Base-by-base conservation (phyloP, 805 yeast species). In the Yarrowia sp. region DNA sequence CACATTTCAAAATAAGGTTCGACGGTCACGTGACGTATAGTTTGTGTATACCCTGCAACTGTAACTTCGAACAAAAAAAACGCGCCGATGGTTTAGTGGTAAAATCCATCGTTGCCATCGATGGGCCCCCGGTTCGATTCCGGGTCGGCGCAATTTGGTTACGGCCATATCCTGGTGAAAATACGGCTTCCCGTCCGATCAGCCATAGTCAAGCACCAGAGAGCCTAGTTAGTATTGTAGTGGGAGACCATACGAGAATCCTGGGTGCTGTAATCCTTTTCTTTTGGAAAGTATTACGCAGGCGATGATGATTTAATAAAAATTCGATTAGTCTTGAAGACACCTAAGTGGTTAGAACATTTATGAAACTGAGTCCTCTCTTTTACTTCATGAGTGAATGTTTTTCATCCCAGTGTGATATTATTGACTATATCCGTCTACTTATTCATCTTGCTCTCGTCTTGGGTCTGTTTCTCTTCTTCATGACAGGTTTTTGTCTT, bases 171-270 rank as follows among this genome's bases (percentile, higher is more conserved):
- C 65, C 65, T 59, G 65, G 65, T 59, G 65, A 59, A 59, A 59
- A 59, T 59, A 59, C 65, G 65, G 65, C 65, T 59, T 59, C 65
- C 65, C 65, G 65, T 59, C 65, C 65, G 65, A 59, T 59, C 65
- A 59, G 65, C 52, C 63, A 59, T 59, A 59, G 65, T 59, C 65
- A 59, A 59, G 65, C 65, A 45, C 65, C 65, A 59, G 65, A 59
- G 65, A 59, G 65, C 65, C 65, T 35, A 59, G 52, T 59, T 59
- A 59, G 65, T 59, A 59, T 59, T 59, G 65, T 59, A 59, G 65
- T 59, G 65, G 65, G 65, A 59, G 65, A 59, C 65, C 65, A 59
- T 59, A 56, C 63, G 65, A 59, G 65, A 59, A 59, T 59, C 65
- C 65, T 59, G 65, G 65, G 65, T 59, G 65, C 65, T 59, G 65